Base-by-base conservation (phyloP, 805 yeast species). In the Huiozyma sinensis region DNA sequence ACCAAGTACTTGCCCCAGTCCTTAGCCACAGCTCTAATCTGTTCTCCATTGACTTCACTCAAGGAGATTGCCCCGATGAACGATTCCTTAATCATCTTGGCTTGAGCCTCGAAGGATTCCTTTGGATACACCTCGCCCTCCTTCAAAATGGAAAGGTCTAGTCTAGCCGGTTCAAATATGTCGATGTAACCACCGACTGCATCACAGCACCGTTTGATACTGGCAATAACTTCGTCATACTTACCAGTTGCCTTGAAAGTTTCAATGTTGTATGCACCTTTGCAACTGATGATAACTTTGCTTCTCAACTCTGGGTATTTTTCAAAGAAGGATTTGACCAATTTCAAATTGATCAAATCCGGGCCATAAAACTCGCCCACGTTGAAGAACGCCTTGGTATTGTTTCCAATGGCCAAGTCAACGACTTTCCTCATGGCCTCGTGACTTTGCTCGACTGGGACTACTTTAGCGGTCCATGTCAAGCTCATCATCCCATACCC, bases 401-500 rank as follows among this genome's bases (percentile, higher is more conserved):
- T 49, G 7, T 41, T 40, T 3, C 35, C 40, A 69, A 47, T 60
- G 54, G 62, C 69, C 7, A 54, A 34, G 29, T 69, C 67, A 30
- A 76, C 58, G 28, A 82, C 80, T 33, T 68, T 64, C 45, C 75
- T 70, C 58, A 87, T 66, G 2, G 75, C 64, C 8, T 65, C 74
- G 47, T 77, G 67, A 2, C 83, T 78, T 43, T 69, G 66, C 13
- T 72, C 77, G 42, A 70, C 60, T 6, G 81, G 72, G 32, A 73
- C 61, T 32, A 85, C 86, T 0, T 54, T 58, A 0, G 80, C 74
- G 35, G 72, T 70, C 85, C 84, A 77, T 1, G 95, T 83, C 59
- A 84, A 69, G 44, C 82, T 75, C 95, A 88, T 85, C 49, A 86
- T 71, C 38, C 96, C 95, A 51, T 74, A 77, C 38, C 95, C 95